phyloP scores from a whole-genome alignment of 495 filamentous ascomycete species.

The Podospora sp. region DNA sequence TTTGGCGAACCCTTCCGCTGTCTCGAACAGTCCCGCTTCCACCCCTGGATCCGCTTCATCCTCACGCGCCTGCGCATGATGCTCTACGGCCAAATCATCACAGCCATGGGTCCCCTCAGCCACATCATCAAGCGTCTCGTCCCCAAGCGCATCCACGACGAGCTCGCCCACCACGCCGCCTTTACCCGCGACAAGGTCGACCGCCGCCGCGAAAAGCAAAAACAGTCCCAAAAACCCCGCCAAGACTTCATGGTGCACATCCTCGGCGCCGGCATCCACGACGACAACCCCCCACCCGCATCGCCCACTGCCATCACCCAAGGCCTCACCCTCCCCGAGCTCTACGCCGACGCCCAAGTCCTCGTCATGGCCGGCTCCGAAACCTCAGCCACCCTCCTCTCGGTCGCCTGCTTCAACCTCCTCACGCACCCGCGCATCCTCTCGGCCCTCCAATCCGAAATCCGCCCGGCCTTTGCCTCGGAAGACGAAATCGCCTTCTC shows the following conservation, averaged over 20 bases:
- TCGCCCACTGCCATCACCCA: not conserved
- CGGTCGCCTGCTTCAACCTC: conserved; percentile 51
- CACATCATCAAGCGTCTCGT: conserved; percentile 17
- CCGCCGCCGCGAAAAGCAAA: not conserved
- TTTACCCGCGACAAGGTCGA: conserved; percentile 12
- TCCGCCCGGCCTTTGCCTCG: conserved; percentile 48
- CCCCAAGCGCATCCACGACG: conserved; percentile 5
- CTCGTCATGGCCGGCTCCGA: conserved; percentile 49
- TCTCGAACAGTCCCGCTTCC: conserved; percentile 37
- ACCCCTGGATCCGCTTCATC: conserved; percentile 45
- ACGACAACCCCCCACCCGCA: not conserved
- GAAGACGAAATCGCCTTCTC: conserved; percentile 53
- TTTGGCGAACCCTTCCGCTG: conserved; percentile 61
- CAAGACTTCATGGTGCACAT: conserved; percentile 49
- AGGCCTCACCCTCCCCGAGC: conserved; percentile 24
- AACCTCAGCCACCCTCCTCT: conserved; percentile 58
- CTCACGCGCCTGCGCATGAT: conserved; percentile 11
- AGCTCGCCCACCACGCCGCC: not conserved
- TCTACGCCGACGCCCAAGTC: conserved; percentile 29
- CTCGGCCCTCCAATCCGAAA: conserved; percentile 48
- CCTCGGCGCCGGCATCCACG: conserved; percentile 1
- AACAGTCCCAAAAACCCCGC: conserved; percentile 22
- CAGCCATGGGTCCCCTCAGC: conserved; percentile 27
- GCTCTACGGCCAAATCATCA: conserved; percentile 27
- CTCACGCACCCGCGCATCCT: conserved; percentile 45